Percentiles rank a stretch among this genome's conserved stretches.
These are phyloP conservation scores for Delonix regia DNA, from an alignment of 306 rosid species.

Conservation along the genomic window DNA sequence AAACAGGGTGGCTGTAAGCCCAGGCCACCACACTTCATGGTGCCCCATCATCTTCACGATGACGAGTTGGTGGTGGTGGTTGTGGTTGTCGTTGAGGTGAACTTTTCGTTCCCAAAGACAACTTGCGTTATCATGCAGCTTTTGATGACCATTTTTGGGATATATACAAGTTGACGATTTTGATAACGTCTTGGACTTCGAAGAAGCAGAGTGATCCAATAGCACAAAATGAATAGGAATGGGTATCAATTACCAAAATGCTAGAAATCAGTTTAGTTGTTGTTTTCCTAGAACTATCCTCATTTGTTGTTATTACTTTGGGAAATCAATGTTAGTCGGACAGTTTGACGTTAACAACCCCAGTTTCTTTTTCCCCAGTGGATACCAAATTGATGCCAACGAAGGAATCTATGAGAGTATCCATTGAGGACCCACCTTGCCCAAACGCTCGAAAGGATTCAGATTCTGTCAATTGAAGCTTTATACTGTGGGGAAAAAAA, in stretches of 20 bases:
- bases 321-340: not conserved
- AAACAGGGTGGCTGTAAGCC: slow-evolving; percentile 31
- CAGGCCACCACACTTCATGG: slow-evolving; percentile 27
- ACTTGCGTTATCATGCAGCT: slow-evolving; percentile 2
- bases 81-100: not conserved
- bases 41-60: not conserved
- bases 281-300: no score
- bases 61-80: not conserved
- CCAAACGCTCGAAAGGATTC: slow-evolving; percentile 37
- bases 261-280: not conserved
- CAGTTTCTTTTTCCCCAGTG: no score
- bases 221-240: not conserved
- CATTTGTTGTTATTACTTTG: not conserved
- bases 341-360: slow-evolving; percentile 6
- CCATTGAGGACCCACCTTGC: slow-evolving; percentile 39
- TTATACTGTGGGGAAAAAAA: not conserved
- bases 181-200: not conserved
- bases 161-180: slow-evolving; percentile 7
- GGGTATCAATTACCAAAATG: not conserved
- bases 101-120: not conserved
- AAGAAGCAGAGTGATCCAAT: slow-evolving; percentile 8
- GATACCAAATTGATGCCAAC: slow-evolving; percentile 11
- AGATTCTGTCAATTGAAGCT: slow-evolving; percentile 14
- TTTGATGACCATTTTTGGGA: slow-evolving; percentile 9
- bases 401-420: slow-evolving; percentile 50